Base-by-base conservation (phyloP, 164 flowering plant species). In the Euptelea pleiosperma region DNA sequence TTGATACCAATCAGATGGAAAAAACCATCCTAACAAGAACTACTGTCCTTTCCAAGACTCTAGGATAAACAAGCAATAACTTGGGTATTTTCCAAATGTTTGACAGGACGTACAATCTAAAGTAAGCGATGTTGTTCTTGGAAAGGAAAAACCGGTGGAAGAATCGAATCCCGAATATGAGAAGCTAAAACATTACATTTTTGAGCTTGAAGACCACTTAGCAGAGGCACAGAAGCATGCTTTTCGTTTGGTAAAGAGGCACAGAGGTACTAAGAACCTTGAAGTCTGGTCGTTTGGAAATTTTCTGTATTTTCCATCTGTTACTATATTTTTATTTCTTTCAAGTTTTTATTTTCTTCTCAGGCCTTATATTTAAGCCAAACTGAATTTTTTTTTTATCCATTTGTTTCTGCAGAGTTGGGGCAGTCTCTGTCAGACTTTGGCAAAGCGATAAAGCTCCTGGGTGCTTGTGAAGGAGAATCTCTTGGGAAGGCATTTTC, bases 141-240 rank as follows among this genome's bases (percentile, higher is more conserved):
- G 99, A 41, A 93, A 93, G 72, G 99, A 93, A 59, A 93, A 88
- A 68, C 97, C 96, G 14, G 87, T 90, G 52, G 99, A 93, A 80
- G 99, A 93, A 65, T 82, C 97, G 36, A 85, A 64, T 70, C 86
- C 97, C 57, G 97, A 86, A 53, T 90, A 90, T 71, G 97, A 93
- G 74, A 93, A 90, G 69, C 73, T 88, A 51, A 90, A 85, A 59
- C 77, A 78, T 60, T 93, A 93, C 53, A 77, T 90, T 34, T 90
- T 81, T 76, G 96, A 88, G 82, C 97, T 93, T 63, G 97, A 93
- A 69, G 83, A 88, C 60, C 97, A 93, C 73, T 73, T 93, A 52
- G 84, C 86, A 66, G 99, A 93, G 77, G 97, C 99, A 50, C 97
- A 93, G 65, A 93, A 91, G 75, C 97, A 90, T 73, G 96, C 99